These are phyloP conservation scores for Leccinum truebloodii DNA, from an alignment of 768 basidiomycete genomes.

Conservation along the genomic window DNA sequence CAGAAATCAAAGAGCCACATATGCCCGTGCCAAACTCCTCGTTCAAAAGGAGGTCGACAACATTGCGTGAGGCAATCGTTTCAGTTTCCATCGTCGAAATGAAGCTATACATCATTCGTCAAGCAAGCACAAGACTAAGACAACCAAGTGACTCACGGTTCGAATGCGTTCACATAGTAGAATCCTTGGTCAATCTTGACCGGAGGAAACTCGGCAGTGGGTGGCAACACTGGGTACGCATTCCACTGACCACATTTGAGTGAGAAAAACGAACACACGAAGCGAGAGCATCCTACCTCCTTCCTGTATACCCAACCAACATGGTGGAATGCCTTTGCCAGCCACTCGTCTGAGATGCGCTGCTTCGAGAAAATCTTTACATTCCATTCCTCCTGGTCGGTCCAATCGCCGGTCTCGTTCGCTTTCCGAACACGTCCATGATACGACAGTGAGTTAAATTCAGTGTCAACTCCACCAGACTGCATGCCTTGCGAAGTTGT, in stretches of 20 bases:
- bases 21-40: slow-evolving; percentile 74
- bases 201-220: slow-evolving; percentile 69
- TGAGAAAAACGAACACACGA: slow-evolving; percentile 1
- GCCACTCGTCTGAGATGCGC: slow-evolving; percentile 65
- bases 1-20: slow-evolving; percentile 51
- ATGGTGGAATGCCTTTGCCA: slow-evolving; percentile 64
- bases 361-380: slow-evolving; percentile 88
- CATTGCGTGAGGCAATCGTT: slow-evolving; percentile 78
- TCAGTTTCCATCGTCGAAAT: slow-evolving; percentile 96
- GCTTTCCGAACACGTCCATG: slow-evolving; percentile 52
- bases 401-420: slow-evolving; percentile 25
- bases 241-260: slow-evolving; percentile 59
- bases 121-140: slow-evolving; percentile 2
- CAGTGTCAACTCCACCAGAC: slow-evolving; percentile 58
- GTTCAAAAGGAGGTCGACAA: slow-evolving; percentile 74
- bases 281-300: slow-evolving; percentile 46
- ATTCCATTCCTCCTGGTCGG: slow-evolving; percentile 49
- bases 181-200: slow-evolving; percentile 75
- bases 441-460: slow-evolving; percentile 88
- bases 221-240: slow-evolving; percentile 72
- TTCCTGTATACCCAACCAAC: slow-evolving; percentile 85
- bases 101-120: slow-evolving; percentile 44
- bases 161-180: slow-evolving; percentile 92
- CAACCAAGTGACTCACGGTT: slow-evolving; percentile 60
- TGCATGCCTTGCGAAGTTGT: slow-evolving; percentile 68